These are phyloP conservation scores for Cladosporium halotolerans DNA, from an alignment of 2,329 filamentous ascomycete species.

Conservation along the genomic window DNA sequence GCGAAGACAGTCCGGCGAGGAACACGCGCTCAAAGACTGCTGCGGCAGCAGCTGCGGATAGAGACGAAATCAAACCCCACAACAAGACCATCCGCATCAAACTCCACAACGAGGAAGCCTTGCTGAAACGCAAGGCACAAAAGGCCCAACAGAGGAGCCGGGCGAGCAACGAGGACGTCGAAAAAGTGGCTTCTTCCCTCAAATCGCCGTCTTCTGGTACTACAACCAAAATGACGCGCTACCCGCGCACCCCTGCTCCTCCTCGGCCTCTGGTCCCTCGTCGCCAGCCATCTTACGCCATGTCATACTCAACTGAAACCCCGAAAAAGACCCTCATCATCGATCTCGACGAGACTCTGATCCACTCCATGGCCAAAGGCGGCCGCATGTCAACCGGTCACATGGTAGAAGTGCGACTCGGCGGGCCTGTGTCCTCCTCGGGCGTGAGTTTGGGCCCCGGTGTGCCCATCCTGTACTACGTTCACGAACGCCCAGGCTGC, in stretches of 20 bases:
- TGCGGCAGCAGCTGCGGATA: constrained; percentile 45
- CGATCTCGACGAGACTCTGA: constrained; percentile 93
- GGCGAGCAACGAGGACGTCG: constrained; percentile 32
- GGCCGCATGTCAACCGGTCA: constrained; percentile 93
- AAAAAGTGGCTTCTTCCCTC: constrained; percentile 61
- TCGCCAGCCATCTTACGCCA: constrained; percentile 81
- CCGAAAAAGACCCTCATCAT: constrained; percentile 90
- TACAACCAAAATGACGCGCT: constrained; percentile 63
- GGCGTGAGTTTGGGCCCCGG: constrained; percentile 60
- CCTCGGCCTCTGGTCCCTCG: constrained; percentile 84
- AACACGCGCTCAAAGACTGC: constrained; percentile 60
- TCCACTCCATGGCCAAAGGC: constrained; percentile 96
- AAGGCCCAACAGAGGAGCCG: constrained; percentile 40
- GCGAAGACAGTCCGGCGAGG: constrained; percentile 40
- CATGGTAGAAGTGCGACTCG: constrained; percentile 79
- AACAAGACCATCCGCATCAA: constrained; percentile 87
- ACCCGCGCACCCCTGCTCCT: constrained; percentile 82
- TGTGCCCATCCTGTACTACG: constrained; percentile 96
- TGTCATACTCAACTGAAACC: constrained; percentile 49
- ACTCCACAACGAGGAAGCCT: constrained; percentile 68
- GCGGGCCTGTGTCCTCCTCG: constrained; percentile 14
- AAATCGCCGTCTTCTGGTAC: constrained; percentile 80
- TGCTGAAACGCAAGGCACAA: constrained; percentile 57
- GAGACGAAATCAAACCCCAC: constrained; percentile 54
- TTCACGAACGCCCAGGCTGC: constrained; percentile 94